These are phyloP conservation scores for Royoungia palumana DNA, from an alignment of 768 basidiomycete species.

Conservation along the genomic window DNA sequence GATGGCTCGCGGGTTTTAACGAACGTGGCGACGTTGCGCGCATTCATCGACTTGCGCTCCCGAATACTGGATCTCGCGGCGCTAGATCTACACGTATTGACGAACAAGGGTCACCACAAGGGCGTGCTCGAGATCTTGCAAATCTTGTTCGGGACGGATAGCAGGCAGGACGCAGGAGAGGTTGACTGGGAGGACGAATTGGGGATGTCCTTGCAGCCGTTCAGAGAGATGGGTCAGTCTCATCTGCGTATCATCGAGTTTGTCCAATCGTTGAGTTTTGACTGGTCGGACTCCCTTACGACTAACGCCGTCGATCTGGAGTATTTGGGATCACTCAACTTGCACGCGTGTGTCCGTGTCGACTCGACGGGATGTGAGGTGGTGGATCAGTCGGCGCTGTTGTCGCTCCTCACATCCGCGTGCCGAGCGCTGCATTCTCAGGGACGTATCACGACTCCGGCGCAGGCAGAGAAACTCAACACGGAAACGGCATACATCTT, in stretches of 20 bases:
- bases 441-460: slow-evolving; percentile 58
- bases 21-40: slow-evolving; percentile 61
- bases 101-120: slow-evolving; percentile 72
- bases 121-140: slow-evolving; percentile 71
- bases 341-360: slow-evolving; percentile 64
- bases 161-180: slow-evolving; percentile 39
- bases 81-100: slow-evolving; percentile 84
- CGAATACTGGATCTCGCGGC: slow-evolving; percentile 84
- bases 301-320: slow-evolving; percentile 58
- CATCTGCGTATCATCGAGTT: slow-evolving; percentile 85
- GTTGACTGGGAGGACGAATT: slow-evolving; percentile 38
- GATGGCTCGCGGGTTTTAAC: slow-evolving; percentile 71
- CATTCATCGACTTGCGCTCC: slow-evolving; percentile 80
- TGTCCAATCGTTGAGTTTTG: slow-evolving; percentile 80
- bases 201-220: slow-evolving; percentile 45
- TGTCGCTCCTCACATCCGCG: slow-evolving; percentile 63
- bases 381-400: slow-evolving; percentile 69
- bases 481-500: slow-evolving; percentile 73
- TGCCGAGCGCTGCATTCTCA: slow-evolving; percentile 62
- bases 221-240: slow-evolving; percentile 75
- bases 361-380: slow-evolving; percentile 78
- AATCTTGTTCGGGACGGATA: slow-evolving; percentile 74
- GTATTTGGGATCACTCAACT: slow-evolving; percentile 62
- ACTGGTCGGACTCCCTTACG: slow-evolving; percentile 77
- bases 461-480: slow-evolving; percentile 63